A percentile compares a stretch with the other conserved stretches of the same genome.
phyloP scores from a whole-genome alignment of 2,329 filamentous ascomycete species.

The Trichothecium sympodiale region DNA sequence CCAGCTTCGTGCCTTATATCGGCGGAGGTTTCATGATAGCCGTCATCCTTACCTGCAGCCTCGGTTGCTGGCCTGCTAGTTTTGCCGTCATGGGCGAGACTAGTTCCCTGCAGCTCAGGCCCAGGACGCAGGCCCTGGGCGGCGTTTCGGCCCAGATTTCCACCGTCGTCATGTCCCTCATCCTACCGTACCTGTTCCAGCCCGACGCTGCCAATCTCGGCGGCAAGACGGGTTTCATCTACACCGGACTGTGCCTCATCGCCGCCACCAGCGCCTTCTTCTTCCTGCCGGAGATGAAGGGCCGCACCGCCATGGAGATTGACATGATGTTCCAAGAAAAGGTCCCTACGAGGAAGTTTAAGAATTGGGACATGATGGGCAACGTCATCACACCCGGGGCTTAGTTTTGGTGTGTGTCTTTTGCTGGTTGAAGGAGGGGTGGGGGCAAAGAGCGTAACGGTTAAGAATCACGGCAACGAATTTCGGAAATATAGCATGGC shows the following conservation, averaged over 20 bases:
- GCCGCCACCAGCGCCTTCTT: constrained; percentile 27
- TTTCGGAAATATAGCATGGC: too few relatives aligned
- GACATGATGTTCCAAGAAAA: constrained; percentile 25
- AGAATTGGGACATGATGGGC: not conserved
- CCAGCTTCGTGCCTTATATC: constrained; percentile 26
- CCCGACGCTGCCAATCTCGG: constrained; percentile 22
- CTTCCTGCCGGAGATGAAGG: constrained; percentile 42
- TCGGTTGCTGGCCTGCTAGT: constrained; percentile 30
- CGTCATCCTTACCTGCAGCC: constrained; percentile 28
- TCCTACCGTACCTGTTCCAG: constrained; percentile 33
- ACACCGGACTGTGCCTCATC: constrained; percentile 21
- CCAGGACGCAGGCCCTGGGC: constrained; percentile 30
- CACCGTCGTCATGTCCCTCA: constrained; percentile 30
- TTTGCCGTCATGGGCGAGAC: constrained; percentile 30
- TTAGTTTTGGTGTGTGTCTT: not conserved
- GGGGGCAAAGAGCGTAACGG: too few relatives aligned
- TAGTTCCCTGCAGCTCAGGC: constrained; percentile 29
- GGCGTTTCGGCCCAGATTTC: constrained; percentile 28
- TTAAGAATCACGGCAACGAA: too few relatives aligned
- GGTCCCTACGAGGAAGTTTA: constrained; percentile 16
- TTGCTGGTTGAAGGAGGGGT: too few relatives aligned
- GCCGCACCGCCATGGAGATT: constrained; percentile 33
- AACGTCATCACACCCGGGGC: too few relatives aligned
- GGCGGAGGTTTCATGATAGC: constrained; percentile 23
- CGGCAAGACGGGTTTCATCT: constrained; percentile 30